Base-by-base conservation (phyloP, 345 rosid genomes). In the Laguncularia racemosa region DNA sequence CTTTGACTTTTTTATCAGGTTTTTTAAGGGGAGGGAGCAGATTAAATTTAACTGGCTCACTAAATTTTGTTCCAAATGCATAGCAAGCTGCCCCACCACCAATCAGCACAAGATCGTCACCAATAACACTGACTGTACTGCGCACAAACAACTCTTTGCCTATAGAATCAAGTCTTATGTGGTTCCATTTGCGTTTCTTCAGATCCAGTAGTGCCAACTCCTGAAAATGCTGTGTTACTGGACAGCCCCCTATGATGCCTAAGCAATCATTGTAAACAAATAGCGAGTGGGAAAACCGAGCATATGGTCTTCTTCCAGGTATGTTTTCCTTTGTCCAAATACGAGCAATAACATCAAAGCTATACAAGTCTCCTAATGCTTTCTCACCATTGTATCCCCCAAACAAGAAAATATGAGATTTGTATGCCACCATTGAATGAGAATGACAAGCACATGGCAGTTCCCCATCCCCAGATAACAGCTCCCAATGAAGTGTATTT, bases 61-160 rank as follows among this genome's bases (percentile, higher is more conserved):
- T 89, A 70, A 92, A 92, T 78, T 77, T 92, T 46, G 98, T 78
- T 73, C 98, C 98, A 83, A 89, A 92, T 38, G 97, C 97, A 74
- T 86, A 86, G 74, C 98, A 92, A 62, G 98, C 84, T 64, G 93
- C 91, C 58, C 97, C 97, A 62, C 98, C 98, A 16, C 97, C 98
- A 70, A 92, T 69, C 71, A 83, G 51, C 4, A 86, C 65, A 63
- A 89, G 93, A 74, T 84, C 79, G 75, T 86, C 83, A 16, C 81
- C 82, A 57, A 86, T 70, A 70, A 92, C 75, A 54, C 67, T 86
- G 67, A 82, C 75, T 20, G 95, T 80, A 76, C 76, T 66, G 40
- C 98, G 91, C 38, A 89, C 95, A 64, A 89, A 76, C 56, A 92
- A 63, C 46, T 84, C 90, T 69, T 73, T 73, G 77, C 82, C 78